Conservation (phyloP, 352 stramenopile genomes). For the Globisporangium carolinianum region DNA sequence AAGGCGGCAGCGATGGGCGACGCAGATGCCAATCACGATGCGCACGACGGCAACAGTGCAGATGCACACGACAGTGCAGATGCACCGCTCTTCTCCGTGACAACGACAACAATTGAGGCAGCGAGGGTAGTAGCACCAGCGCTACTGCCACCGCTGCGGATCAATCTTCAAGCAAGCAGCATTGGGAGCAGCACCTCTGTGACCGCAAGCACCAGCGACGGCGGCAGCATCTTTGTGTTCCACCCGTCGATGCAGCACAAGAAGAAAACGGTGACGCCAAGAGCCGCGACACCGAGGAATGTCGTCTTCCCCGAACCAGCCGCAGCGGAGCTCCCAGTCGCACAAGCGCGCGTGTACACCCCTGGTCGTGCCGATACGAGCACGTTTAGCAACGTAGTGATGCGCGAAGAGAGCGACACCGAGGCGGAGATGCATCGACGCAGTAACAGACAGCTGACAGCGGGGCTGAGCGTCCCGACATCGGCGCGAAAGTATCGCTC, state of each 20-base stretch:
- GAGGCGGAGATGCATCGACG: slow-evolving; percentile 2
- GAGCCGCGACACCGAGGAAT: slow-evolving; percentile 25
- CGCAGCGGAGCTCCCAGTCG: slow-evolving; percentile 1
- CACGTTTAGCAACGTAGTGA: neutral
- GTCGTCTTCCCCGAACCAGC: slow-evolving; percentile 29
- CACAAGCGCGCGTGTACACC: neutral
- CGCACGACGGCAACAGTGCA: neutral
- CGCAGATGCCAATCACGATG: neutral
- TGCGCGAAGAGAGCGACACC: slow-evolving; percentile 1
- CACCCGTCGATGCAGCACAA: slow-evolving; percentile 21
- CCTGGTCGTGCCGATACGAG: neutral
- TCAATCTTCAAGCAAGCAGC: neutral
- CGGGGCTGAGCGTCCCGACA: neutral
- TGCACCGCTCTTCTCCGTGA: too few relatives aligned
- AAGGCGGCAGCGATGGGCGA: neutral
- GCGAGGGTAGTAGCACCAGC: neutral
- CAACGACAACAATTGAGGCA: too few relatives aligned
- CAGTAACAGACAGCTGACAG: neutral
- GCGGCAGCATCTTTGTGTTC: slow-evolving; percentile 31
- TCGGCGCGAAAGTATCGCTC: slow-evolving; percentile 9
- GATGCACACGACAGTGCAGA: neutral
- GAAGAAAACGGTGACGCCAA: slow-evolving; percentile 17
- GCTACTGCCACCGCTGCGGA: neutral
- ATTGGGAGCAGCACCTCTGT: slow-evolving; percentile 1
- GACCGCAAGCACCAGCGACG: neutral